Base-by-base conservation (phyloP, 495 filamentous ascomycete species). In the Penicillium manginii region DNA sequence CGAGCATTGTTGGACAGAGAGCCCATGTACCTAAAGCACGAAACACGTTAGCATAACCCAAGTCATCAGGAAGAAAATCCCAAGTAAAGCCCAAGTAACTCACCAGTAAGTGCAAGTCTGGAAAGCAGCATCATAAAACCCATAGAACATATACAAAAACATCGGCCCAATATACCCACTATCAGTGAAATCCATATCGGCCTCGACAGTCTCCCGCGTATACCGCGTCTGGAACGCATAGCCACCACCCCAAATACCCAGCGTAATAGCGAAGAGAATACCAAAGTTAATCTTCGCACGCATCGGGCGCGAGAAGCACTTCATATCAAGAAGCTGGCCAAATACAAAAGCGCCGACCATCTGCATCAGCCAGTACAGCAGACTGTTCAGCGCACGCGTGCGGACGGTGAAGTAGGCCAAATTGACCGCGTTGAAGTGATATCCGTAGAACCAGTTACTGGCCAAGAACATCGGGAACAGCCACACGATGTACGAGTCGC, bases 81-180 rank as follows among this genome's bases (percentile, higher is more conserved):
- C 12, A 37, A 37, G 33, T 10, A 37, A 14, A n/a, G 35, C 35
- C 14, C 35, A 14, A 11, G 2, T 2, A 29, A 78, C 87, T 64
- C 76, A 93, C 91, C 91, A 96, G 78, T 96, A 96, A 42, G 92
- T 87, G 65, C 80, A 87, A 11, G 90, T 92, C 73, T 94, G 90
- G 85, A 91, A 94, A 39, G 86, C 83, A 31, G 92, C 89, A 67
- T 97, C 93, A 61, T 88, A 93, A 65, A 97, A 88, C 46, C 93
- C 93, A 69, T 97, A 97, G 69, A 93, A 94, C 63, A 98, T 89
- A 78, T 93, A 96, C 57, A 97, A 74, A 69, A 96, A 91, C 85
- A 96, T 90, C 15, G 91, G 90, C 0, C 89, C 92, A 43, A 90
- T 74, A 73, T 87, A 97, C 37, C 84, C 82, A 15, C 73, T 73